These are phyloP conservation scores for Martiniozyma asiatica DNA, from an alignment of 1,139 yeast species.

Conservation along the genomic window DNA sequence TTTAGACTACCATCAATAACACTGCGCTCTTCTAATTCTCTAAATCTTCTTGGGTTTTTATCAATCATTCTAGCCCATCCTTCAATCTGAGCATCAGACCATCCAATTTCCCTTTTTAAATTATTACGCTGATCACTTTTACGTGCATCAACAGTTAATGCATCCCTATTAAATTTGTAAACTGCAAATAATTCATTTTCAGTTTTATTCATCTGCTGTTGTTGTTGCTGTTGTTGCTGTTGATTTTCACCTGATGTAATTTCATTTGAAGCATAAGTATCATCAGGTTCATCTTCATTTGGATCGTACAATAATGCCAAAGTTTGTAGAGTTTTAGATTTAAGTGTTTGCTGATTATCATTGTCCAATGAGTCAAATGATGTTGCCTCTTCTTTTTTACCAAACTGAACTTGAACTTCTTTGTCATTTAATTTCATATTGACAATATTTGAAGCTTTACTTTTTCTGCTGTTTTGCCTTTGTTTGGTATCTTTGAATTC, in stretches of 20 bases:
- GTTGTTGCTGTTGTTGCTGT: conserved; percentile 5
- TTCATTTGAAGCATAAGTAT: conserved; percentile 72
- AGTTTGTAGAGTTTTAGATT: conserved; percentile 51
- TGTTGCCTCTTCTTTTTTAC: conserved; percentile 21
- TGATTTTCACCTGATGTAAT: conserved; percentile 28
- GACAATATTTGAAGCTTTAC: conserved; percentile 8
- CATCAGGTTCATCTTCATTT: conserved; percentile 77
- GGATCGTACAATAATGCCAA: conserved; percentile 53
- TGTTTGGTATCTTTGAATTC: conserved; percentile 10
- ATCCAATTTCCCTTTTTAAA: conserved; percentile 39
- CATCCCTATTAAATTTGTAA: conserved; percentile 39
- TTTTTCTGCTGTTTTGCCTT: too few species aligned
- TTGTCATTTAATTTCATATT: conserved; percentile 9
- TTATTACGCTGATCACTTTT: conserved; percentile 39
- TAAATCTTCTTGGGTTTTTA: conserved; percentile 50
- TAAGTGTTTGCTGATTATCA: too few species aligned
- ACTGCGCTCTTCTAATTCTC: conserved; percentile 49
- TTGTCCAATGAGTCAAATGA: conserved; percentile 23
- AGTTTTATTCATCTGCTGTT: conserved; percentile 19
- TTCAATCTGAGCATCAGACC: conserved; percentile 88
- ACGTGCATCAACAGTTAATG: conserved; percentile 41
- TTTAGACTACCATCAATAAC: conserved; percentile 28
- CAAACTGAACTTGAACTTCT: conserved; percentile 18
- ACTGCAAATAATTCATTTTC: conserved; percentile 50
- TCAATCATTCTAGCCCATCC: conserved; percentile 81